These are phyloP conservation scores for Nicotiana tomentosiformis DNA, from an alignment of 257 asterid species.

Conservation along the genomic window DNA sequence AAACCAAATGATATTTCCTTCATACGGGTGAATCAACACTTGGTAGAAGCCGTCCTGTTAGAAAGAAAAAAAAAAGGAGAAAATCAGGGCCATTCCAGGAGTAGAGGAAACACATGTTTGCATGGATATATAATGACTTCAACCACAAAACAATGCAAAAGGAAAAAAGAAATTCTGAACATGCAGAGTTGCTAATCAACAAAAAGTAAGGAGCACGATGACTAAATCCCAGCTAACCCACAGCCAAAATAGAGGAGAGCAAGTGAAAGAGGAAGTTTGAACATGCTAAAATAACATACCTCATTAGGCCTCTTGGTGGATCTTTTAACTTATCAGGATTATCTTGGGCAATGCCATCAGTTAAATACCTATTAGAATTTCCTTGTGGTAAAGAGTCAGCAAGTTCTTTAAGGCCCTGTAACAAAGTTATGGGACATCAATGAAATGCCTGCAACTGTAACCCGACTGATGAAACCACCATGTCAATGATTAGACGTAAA, in stretches of 20 bases:
- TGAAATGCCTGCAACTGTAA: neutral
- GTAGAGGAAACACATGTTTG: neutral
- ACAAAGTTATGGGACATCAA: neutral
- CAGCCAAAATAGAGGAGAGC: neutral
- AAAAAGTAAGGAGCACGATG: neutral
- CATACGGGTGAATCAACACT: conserved; percentile 17
- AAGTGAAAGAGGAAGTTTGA: neutral
- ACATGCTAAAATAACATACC: conserved; percentile 26
- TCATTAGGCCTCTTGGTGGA: conserved; percentile 23
- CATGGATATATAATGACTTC: neutral
- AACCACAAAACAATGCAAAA: neutral
- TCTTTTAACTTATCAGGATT: conserved; percentile 23
- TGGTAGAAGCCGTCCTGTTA: conserved; percentile 38
- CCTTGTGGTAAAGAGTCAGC: conserved; percentile 32
- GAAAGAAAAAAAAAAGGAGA: neutral
- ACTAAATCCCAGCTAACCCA: neutral
- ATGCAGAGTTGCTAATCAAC: neutral
- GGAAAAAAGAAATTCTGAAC: neutral
- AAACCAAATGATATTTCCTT: neutral
- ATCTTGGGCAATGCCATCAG: conserved; percentile 34
- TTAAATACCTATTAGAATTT: conserved; percentile 19
- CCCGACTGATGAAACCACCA: neutral
- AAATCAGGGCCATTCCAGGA: neutral
- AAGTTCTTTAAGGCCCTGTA: conserved; percentile 71
- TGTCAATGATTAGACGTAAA: neutral